Base-by-base conservation (phyloP, 2,329 filamentous ascomycete species). In the Trichoderma simmonsii region DNA sequence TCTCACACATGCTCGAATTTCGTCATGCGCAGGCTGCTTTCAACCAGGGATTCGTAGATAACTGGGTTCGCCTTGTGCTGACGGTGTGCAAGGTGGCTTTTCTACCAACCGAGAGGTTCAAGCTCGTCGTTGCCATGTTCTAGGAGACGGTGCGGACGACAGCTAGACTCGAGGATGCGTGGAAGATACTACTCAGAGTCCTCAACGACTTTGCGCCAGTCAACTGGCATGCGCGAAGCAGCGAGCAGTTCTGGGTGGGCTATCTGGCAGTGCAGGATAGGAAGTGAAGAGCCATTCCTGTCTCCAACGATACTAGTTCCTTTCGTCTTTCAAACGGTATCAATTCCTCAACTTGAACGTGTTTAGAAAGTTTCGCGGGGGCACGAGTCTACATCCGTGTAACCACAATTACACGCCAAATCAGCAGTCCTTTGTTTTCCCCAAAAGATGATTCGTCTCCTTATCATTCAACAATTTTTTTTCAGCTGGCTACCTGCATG, bases 1-100 rank as follows among this genome's bases (percentile, higher is more conserved):
- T 12, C 32, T 61, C 66, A n/a, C 26, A 63, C n/a, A 72, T 72
- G 26, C 6, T 76, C 30, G 74, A 75, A 62, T 76, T 76, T 39
- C 72, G 75, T 12, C 72, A 75, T 61, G 73, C 74, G 21, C 71
- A 74, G 61, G 70, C 72, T 21, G 66, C 71, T 6, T 74, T 75
- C 39, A 70, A 51, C 48, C 21, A 32, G 12, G 26, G 7, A 7
- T 74, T 74, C 60, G 72, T 73, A 8, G 48, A 36, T 21, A 61
- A 73, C 51, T 76, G 74, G 75, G 57, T 65, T 3, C 56, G 36
- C 1, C 71, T 76, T 8, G 59, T 74, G 39, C 48, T 75, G 43
- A 71, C 72, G 6, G 56, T 75, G 3, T 60, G 68, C 57, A 73
- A 74, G 14, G 39, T 74, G 0, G 74, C 66, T 6, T 62, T 72